phyloP scores from a whole-genome alignment of 805 yeast species.

The Kodamaea neixiangensis region DNA sequence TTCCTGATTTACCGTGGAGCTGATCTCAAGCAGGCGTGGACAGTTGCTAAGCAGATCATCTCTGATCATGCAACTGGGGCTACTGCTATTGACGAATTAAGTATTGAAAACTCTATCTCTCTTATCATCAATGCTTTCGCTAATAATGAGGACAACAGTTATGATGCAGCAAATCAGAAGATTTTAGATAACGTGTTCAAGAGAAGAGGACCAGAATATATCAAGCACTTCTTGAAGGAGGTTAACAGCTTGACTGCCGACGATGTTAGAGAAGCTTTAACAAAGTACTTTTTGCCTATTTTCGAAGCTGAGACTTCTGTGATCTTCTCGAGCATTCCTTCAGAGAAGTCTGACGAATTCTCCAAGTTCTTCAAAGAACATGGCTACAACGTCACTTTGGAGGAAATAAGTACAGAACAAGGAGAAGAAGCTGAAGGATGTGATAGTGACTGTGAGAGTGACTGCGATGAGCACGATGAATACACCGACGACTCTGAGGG shows the following conservation, averaged over 20 bases:
- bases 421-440: conserved; percentile 8
- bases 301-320: conserved; percentile 59
- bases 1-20: conserved; percentile 80
- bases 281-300: conserved; percentile 62
- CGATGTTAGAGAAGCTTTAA: conserved; percentile 52
- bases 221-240: conserved; percentile 50
- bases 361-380: conserved; percentile 45
- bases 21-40: conserved; percentile 68
- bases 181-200: conserved; percentile 66
- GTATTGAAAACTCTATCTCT: conserved; percentile 73
- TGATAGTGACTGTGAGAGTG: conserved; percentile 4
- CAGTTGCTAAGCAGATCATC: conserved; percentile 66
- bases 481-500: conserved; percentile 3
- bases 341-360: conserved; percentile 54
- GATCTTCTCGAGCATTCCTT: conserved; percentile 74
- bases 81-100: conserved; percentile 53
- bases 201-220: conserved; percentile 70
- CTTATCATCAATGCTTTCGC: conserved; percentile 75
- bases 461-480: conserved; percentile 1
- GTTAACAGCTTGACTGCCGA: conserved; percentile 54
- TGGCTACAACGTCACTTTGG: conserved; percentile 65
- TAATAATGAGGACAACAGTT: conserved; percentile 61
- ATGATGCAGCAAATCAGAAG: conserved; percentile 65
- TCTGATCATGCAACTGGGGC: conserved; percentile 58
- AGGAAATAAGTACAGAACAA: conserved; percentile 43